A percentile compares a stretch with the other conserved stretches of the same genome.
Conservation (phyloP, 2,329 filamentous ascomycete genomes). For the Pseudogymnoascus sp. region DNA sequence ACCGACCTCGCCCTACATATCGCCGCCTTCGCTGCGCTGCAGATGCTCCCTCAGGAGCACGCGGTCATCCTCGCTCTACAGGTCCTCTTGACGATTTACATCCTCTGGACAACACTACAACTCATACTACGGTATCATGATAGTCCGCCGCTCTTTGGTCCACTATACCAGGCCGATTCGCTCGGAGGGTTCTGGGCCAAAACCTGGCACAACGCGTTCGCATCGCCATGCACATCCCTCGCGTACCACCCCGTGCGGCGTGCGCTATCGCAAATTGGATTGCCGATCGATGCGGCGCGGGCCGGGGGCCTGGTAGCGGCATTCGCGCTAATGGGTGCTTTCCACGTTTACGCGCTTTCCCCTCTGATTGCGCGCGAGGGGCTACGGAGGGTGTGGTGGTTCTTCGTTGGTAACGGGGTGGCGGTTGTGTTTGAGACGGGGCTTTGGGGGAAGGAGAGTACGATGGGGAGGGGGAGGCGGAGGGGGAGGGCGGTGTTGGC, state of each 20-base stretch:
- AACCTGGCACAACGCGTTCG: slow-evolving; percentile 36
- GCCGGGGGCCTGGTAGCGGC: slow-evolving; percentile 30
- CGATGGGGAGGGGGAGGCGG: slow-evolving; percentile 16
- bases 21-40: slow-evolving; percentile 27
- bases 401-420: slow-evolving; percentile 34
- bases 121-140: slow-evolving; percentile 30
- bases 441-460: slow-evolving; percentile 27
- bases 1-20: slow-evolving; percentile 30
- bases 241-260: slow-evolving; percentile 31
- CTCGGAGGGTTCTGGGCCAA: slow-evolving; percentile 33
- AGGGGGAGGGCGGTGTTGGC: slow-evolving; percentile 27
- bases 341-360: slow-evolving; percentile 31
- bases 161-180: slow-evolving; percentile 31
- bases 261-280: slow-evolving; percentile 24
- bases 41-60: slow-evolving; percentile 29
- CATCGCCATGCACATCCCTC: slow-evolving; percentile 32
- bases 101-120: slow-evolving; percentile 33
- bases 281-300: slow-evolving; percentile 27
- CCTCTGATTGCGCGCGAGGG: slow-evolving; percentile 28
- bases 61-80: slow-evolving; percentile 31
- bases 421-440: slow-evolving; percentile 27
- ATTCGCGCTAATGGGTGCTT: slow-evolving; percentile 32
- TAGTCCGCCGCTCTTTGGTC: slow-evolving; percentile 32
- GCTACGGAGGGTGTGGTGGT: slow-evolving; percentile 28
- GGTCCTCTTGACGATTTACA: slow-evolving; percentile 32